phyloP scores from a whole-genome alignment of 768 basidiomycete genomes.

The Hortiboletus flavorubellus region DNA sequence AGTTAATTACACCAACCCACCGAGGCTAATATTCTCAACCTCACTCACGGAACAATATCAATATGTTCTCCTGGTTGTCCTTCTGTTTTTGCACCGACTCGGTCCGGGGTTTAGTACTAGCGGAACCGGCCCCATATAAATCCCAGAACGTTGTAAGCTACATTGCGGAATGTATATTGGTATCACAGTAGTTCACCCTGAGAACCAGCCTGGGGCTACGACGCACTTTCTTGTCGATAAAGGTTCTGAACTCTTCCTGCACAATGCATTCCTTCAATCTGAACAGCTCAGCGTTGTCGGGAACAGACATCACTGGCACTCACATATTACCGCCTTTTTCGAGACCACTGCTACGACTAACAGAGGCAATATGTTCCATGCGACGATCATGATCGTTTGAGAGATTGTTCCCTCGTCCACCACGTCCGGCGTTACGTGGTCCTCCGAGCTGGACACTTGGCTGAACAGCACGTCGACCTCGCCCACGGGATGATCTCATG shows the following conservation, averaged over 20 bases:
- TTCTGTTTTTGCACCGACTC: conserved; percentile 32
- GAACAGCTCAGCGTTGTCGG: conserved; percentile 34
- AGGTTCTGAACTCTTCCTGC: conserved; percentile 66
- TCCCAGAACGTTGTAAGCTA: conserved; percentile 52
- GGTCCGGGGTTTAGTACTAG: not conserved
- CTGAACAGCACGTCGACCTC: conserved; percentile 7
- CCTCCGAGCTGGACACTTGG: not conserved
- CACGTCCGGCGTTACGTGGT: not conserved
- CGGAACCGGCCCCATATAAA: conserved; percentile 29
- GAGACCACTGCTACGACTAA: conserved; percentile 74
- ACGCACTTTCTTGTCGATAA: conserved; percentile 62
- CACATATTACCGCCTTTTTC: conserved; percentile 75
- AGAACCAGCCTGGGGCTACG: not conserved
- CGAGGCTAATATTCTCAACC: not conserved
- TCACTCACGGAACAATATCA: conserved; percentile 69
- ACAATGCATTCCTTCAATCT: conserved; percentile 58
- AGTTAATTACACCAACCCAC: not conserved
- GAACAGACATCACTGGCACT: conserved; percentile 29
- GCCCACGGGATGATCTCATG: conserved; percentile 17
- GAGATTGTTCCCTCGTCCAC: conserved; percentile 1
- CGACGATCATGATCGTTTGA: conserved; percentile 22
- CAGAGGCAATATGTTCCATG: conserved; percentile 67
- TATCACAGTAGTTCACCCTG: not conserved
- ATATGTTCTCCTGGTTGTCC: conserved; percentile 62
- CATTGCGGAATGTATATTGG: not conserved